Evolutionary conservation across 805 yeast genomes (phyloP).

Genomic region (Candida khao-thaluensis): DNA sequence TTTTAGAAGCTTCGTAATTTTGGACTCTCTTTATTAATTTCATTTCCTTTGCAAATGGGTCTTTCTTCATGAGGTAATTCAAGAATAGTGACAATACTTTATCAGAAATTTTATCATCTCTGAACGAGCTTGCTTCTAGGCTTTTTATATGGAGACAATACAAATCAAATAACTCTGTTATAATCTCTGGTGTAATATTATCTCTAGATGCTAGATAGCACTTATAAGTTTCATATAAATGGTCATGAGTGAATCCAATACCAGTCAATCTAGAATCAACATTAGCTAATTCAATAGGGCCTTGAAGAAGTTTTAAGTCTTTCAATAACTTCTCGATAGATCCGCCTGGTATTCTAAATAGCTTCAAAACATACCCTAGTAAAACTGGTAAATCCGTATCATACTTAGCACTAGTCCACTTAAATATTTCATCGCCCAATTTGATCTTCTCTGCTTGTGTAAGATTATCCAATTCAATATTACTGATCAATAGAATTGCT

Average conservation of each 20-base stretch:
- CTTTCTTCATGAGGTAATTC: conserved; percentile 24
- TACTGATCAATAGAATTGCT: conserved; percentile 34
- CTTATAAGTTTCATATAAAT: conserved; percentile 23
- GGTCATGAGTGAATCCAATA: conserved; percentile 9
- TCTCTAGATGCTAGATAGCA: conserved; percentile 16
- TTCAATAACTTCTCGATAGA: conserved; percentile 23
- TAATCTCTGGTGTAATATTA: conserved; percentile 15
- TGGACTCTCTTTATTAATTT: conserved; percentile 14
- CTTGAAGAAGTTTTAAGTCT: conserved; percentile 18
- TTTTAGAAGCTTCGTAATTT: conserved; percentile 26
- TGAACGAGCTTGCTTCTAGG: neutral
- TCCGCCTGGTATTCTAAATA: conserved; percentile 19
- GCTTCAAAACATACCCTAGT: conserved; percentile 35
- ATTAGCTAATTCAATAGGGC: conserved; percentile 27
- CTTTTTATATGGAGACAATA: conserved; percentile 17
- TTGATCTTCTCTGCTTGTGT: conserved; percentile 17
- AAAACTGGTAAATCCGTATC: conserved; percentile 33
- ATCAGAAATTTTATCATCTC: conserved; percentile 8
- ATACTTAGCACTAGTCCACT: conserved; percentile 29
- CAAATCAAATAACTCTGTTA: conserved; percentile 20
- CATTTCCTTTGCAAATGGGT: conserved; percentile 20
- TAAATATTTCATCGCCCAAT: conserved; percentile 32
- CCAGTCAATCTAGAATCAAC: conserved; percentile 20
- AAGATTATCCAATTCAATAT: conserved; percentile 24
- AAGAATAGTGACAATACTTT: conserved; percentile 19